Base-by-base conservation (phyloP, 768 basidiomycete genomes). In the Rhodotorula toruloides region DNA sequence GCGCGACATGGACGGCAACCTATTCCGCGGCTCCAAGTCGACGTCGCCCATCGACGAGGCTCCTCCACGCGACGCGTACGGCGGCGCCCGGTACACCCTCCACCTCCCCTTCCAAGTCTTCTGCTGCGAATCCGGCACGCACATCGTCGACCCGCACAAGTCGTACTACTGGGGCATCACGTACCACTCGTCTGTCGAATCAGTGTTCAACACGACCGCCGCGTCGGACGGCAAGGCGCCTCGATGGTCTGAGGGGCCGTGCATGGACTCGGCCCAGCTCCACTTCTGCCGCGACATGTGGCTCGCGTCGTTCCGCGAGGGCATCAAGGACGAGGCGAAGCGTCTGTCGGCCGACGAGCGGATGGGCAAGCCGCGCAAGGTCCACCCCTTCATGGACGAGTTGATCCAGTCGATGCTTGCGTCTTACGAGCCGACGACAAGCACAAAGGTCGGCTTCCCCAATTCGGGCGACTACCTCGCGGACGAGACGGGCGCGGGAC, bases 221-320 rank as follows among this genome's bases (percentile, higher is more conserved):
- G 83, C 86, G n/a, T 80, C 82, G 14, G 78, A 82, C 27, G 78
- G 82, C 0, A 74, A 76, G 60, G 78, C 80, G 0, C 78, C 80
- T 2, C 85, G 91, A 61, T 83, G 84, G 56, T 83, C 87, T 9
- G 90, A 94, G 70, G 89, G 89, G 2, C 80, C 88, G 36, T 99
- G 96, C 77, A 83, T 97, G 74, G 96, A 98, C 77, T 93, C 90
- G 75, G 89, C 86, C 43, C 96, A 99, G 77, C 91, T 93, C 40
- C 98, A 90, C 89, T 98, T 99, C 81, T 99, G 96, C 74, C 81
- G 96, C 43, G 96, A 99, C 77, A 81, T 99, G 44, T 99, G 96
- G 96, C 83, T 91, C n/a, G 83, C 84, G 70, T 87, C 87, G 52
- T 94, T 94, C 1, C 80, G 82, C 34, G 88, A 89, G 54, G 87